Base-by-base conservation (phyloP, 2,329 filamentous ascomycete genomes). In the Aspergillus chevalieri region DNA sequence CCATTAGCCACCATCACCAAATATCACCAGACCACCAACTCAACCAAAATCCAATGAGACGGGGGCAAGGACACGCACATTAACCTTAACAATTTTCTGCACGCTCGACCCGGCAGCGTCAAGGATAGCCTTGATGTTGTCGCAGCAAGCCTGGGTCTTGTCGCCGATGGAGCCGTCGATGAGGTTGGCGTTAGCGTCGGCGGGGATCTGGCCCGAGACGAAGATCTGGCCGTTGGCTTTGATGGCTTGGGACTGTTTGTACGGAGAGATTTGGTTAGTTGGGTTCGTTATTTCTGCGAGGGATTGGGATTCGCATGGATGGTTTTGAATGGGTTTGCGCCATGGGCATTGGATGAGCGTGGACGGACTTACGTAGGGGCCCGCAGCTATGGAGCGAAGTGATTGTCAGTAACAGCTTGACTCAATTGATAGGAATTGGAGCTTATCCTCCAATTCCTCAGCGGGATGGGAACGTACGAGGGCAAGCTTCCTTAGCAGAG, bases 111-210 rank as follows among this genome's bases (percentile, higher is more conserved):
- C 89, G 21, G 90, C 89, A 61, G 85, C 89, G 52, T 83, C 80
- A 46, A 97, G 82, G 50, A 97, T 89, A 41, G 87, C 87, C 69
- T 85, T 80, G 65, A 96, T 81, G 73, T 94, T 95, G 72, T 86
- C 78, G 72, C 85, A 85, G 76, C 82, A 86, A 61, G 80, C 79
- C 57, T 80, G 80, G 60, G 86, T 88, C 69, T 85, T 81, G 60
- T 90, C 79, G 49, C 80, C 78, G 58, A 89, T 81, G 63, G 75
- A 79, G 46, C 84, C 85, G 43, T 80, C 73, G 54, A 86, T 74
- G 48, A 87, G 73, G 56, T 80, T 77, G 54, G 79, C 81, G 6
- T 70, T 69, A 42, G 77, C 73, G 66, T 86, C 82, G 56, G 82
- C 81, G 55, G 89, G 89, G 65, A 95, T 91, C 71, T 88, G 82